Percentiles rank a stretch among this genome's conserved stretches.
Conservation (phyloP, 2,329 filamentous ascomycete genomes). For the Periconia macrospinosa region DNA sequence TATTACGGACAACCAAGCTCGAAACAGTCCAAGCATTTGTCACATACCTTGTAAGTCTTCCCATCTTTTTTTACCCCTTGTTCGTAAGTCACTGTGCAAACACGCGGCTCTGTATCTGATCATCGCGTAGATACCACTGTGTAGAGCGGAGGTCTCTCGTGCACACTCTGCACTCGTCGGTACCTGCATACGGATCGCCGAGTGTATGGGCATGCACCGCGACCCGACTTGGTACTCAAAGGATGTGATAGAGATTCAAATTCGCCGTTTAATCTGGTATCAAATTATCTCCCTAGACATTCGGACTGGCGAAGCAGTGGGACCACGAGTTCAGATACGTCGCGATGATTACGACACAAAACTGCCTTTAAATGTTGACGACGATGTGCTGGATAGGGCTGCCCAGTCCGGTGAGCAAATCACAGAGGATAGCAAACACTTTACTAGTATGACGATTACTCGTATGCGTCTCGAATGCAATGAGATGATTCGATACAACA, state of each 20-base stretch:
- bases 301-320: conserved; percentile 73
- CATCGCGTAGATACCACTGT: conserved; percentile 65
- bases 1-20: conserved; percentile 70
- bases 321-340: conserved; percentile 71
- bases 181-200: conserved; percentile 71
- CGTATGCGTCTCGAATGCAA: conserved; percentile 72
- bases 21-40: conserved; percentile 77
- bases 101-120: neutral
- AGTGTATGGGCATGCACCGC: conserved; percentile 76
- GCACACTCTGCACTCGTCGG: conserved; percentile 73
- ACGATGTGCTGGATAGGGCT: conserved; percentile 58
- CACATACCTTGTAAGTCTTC: conserved; percentile 69
- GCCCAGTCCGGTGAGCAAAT: conserved; percentile 31
- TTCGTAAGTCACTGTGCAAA: neutral
- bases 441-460: conserved; percentile 69
- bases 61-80: neutral
- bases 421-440: conserved; percentile 55
- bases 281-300: conserved; percentile 78
- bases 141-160: conserved; percentile 70
- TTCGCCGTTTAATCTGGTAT: conserved; percentile 74
- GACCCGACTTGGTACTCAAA: conserved; percentile 69
- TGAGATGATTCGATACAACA: conserved; percentile 71
- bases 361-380: conserved; percentile 71
- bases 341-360: conserved; percentile 74
- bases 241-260: conserved; percentile 68